Base-by-base conservation (phyloP, 257 asterid genomes). In the Nicotiana noctiflora region DNA sequence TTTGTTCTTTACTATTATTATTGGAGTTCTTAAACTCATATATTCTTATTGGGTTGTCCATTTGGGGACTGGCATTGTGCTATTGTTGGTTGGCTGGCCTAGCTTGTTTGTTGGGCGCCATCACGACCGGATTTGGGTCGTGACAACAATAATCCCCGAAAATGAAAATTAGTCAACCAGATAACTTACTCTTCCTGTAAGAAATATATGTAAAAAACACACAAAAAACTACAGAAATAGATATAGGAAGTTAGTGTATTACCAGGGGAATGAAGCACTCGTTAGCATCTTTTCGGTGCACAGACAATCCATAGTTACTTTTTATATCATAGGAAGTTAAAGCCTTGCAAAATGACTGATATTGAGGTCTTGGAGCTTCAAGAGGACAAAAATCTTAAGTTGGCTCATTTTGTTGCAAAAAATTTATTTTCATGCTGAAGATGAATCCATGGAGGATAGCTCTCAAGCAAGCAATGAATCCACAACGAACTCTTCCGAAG, bases 211-310 rank as follows among this genome's bases (percentile, higher is more conserved):
- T 1, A 29, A 29, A 29, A 29, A 29, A 29, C 6, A 37, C 2
- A 14, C 0, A 79, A 81, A 31, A 60, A 67, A 23, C 12, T 12
- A 32, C 25, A 18, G 25, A 52, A 52, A 52, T 52, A 52, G n/a
- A 18, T 52, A 52, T 52, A 52, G 4, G 18, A 34, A 66, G 10
- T 6, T 3, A 13, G 37, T 76, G 68, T 8, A 53, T 81, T 91
- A 92, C 97, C 97, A 92, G 85, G 15, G 93, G 90, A 23, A 94
- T 94, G 55, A 92, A 92, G 86, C 97, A 92, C 55, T 90, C 92
- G 8, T 83, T 88, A 11, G 97, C 97, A 37, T 92, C 93, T 64
- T 88, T 90, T 4, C 90, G 90, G 67, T 82, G 92, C 31, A 92
- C 92, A 3, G 93, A 90, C 68, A 92, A 90, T 76, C 94, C 95